Evolutionary conservation across 345 rosid species (phyloP).

Genomic region (Passiflora organensis): DNA sequence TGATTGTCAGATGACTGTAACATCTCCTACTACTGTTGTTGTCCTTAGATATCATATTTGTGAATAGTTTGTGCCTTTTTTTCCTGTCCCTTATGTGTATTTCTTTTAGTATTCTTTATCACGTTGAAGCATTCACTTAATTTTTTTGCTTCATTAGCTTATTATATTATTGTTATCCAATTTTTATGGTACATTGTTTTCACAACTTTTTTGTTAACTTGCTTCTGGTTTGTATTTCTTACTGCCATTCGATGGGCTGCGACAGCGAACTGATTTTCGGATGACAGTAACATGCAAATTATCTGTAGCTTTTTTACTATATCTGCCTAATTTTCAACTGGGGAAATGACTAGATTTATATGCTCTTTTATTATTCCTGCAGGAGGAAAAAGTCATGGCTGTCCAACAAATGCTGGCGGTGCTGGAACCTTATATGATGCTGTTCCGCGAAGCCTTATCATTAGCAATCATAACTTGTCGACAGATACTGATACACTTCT

Average conservation of each 20-base stretch:
- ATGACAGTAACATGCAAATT: too few relatives aligned
- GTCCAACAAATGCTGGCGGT: slow-evolving; percentile 87
- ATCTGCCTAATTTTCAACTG: not conserved
- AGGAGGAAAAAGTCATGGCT: slow-evolving; percentile 84
- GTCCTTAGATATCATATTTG: too few relatives aligned
- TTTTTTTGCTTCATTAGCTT: too few relatives aligned
- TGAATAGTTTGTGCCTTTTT: too few relatives aligned
- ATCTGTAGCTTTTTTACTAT: not conserved
- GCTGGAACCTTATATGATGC: slow-evolving; percentile 98
- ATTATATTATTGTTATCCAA: too few relatives aligned
- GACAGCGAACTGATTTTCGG: not conserved
- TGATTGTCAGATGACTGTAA: not conserved
- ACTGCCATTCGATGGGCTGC: not conserved
- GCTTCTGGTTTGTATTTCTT: too few relatives aligned
- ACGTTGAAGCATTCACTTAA: too few relatives aligned
- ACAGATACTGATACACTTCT: slow-evolving; percentile 91
- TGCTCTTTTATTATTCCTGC: slow-evolving; percentile 22
- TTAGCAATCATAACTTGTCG: slow-evolving; percentile 80
- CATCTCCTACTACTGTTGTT: too few relatives aligned
- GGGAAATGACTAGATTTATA: not conserved
- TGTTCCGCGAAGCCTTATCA: slow-evolving; percentile 82
- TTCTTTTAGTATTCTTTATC: too few relatives aligned
- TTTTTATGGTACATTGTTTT: too few relatives aligned
- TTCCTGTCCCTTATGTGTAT: too few relatives aligned
- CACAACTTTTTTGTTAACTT: too few relatives aligned